A percentile compares a stretch with the other conserved stretches of the same genome.
Conservation (phyloP, 2,329 filamentous ascomycete genomes). For the Eutypa lata region DNA sequence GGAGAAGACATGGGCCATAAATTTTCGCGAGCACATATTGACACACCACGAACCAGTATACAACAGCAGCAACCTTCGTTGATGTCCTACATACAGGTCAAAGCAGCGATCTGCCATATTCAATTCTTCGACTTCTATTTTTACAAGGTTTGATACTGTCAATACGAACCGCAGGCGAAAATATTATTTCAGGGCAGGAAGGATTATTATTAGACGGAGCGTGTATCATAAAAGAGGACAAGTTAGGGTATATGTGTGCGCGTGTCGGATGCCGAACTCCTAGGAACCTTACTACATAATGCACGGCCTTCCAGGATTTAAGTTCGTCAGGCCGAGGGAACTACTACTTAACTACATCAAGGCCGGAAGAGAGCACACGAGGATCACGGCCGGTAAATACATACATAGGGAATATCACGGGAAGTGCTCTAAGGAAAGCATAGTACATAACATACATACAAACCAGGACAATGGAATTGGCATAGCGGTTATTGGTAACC, state of each 20-base stretch:
- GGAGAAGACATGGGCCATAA: conserved; percentile 19
- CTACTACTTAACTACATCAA: neutral
- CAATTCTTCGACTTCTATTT: conserved; percentile 16
- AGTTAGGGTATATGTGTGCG: conserved; percentile 9
- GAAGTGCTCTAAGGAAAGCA: neutral
- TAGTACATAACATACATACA: neutral
- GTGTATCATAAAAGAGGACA: conserved; percentile 18
- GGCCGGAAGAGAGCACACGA: neutral
- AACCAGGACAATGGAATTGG: neutral
- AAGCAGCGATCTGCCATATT: conserved; percentile 9
- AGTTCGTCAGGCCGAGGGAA: too few relatives aligned
- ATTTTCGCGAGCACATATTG: conserved; percentile 18
- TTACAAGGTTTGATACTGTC: conserved; percentile 10
- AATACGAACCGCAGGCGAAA: conserved; percentile 9
- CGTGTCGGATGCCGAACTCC: conserved; percentile 8
- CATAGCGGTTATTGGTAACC: neutral
- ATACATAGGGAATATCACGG: neutral
- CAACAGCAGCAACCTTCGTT: neutral
- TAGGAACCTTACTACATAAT: too few relatives aligned
- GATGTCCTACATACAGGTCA: too few relatives aligned
- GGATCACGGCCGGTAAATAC: neutral
- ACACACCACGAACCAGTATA: conserved; percentile 10
- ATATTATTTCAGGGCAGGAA: conserved; percentile 2
- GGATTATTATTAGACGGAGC: conserved; percentile 14
- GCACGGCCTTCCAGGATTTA: too few relatives aligned